A percentile compares a stretch with the other conserved stretches of the same genome.
These are phyloP conservation scores for Pichia insulana DNA, from an alignment of 805 yeast genomes.

Conservation along the genomic window DNA sequence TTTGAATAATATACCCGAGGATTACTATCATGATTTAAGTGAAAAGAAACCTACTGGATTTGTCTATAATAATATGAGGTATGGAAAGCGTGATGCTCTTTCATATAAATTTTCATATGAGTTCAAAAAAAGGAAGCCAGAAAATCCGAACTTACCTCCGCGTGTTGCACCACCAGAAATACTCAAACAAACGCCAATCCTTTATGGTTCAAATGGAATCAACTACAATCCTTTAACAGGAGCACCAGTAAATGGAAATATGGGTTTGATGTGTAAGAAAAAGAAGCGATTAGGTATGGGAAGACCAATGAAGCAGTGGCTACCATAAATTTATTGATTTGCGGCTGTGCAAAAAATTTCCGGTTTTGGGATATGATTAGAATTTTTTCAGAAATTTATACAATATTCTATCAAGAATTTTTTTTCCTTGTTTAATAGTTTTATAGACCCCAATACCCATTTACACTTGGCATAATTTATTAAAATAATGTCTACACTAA, in stretches of 20 bases:
- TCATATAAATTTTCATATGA: no score
- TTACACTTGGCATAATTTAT: background rate
- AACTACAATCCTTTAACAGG: slow-evolving; percentile 10
- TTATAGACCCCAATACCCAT: background rate
- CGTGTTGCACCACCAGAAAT: background rate
- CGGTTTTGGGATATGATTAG: background rate
- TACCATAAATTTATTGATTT: slow-evolving; percentile 6
- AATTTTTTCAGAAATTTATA: background rate
- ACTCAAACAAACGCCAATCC: background rate
- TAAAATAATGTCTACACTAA: slow-evolving; percentile 68
- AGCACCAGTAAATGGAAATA: background rate
- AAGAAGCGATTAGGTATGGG: slow-evolving; percentile 24
- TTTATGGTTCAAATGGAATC: slow-evolving; percentile 1
- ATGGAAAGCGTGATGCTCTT: no score
- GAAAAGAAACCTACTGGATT: background rate
- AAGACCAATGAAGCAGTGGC: slow-evolving; percentile 17
- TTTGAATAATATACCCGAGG: slow-evolving; percentile 1
- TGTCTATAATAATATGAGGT: background rate
- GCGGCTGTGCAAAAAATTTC: slow-evolving; percentile 5
- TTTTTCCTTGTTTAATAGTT: background rate
- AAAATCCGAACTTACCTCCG: background rate
- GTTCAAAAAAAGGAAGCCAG: background rate
- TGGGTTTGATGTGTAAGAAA: slow-evolving; percentile 3
- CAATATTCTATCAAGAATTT: no score
- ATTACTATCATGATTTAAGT: background rate